phyloP scores from a whole-genome alignment of 2,329 filamentous ascomycete genomes.

The Pezicula radicicola region DNA sequence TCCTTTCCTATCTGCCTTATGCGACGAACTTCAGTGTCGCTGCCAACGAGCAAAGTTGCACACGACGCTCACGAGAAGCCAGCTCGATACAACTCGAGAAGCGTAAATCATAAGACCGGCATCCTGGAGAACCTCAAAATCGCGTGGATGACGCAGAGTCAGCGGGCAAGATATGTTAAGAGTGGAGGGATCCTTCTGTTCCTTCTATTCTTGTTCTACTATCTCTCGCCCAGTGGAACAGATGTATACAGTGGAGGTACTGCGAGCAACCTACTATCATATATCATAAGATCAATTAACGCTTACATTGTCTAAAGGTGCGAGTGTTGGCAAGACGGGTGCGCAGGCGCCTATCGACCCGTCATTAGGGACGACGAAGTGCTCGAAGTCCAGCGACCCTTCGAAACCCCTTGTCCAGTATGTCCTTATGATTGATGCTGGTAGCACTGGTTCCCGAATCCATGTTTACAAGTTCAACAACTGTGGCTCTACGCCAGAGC shows the following conservation, averaged over 20 bases:
- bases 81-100: conserved; percentile 52
- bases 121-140: conserved; percentile 54
- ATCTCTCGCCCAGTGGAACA: conserved; percentile 54
- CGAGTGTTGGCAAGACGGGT: conserved; percentile 23
- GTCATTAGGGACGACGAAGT: conserved; percentile 68
- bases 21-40: conserved; percentile 63
- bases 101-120: conserved; percentile 36
- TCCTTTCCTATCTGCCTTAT: conserved; percentile 35
- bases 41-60: conserved; percentile 57
- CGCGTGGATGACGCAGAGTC: conserved; percentile 60
- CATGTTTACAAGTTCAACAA: conserved; percentile 99
- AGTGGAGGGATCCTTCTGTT: conserved; percentile 59
- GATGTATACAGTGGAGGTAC: conserved; percentile 22
- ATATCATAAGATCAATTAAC: conserved; percentile 6
- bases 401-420: conserved; percentile 96
- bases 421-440: conserved; percentile 97
- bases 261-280: not conserved
- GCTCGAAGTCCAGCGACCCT: conserved; percentile 77
- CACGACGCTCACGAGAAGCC: conserved; percentile 65
- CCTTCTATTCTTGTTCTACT: conserved; percentile 61
- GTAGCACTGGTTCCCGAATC: conserved; percentile 95
- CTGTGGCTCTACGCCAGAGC: conserved; percentile 89
- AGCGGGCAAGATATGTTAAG: conserved; percentile 64
- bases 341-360: conserved; percentile 57
- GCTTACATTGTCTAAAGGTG: conserved; percentile 7